These are phyloP conservation scores for Penicillium janthinellum DNA, from an alignment of 2,329 filamentous ascomycete genomes.

Conservation along the genomic window DNA sequence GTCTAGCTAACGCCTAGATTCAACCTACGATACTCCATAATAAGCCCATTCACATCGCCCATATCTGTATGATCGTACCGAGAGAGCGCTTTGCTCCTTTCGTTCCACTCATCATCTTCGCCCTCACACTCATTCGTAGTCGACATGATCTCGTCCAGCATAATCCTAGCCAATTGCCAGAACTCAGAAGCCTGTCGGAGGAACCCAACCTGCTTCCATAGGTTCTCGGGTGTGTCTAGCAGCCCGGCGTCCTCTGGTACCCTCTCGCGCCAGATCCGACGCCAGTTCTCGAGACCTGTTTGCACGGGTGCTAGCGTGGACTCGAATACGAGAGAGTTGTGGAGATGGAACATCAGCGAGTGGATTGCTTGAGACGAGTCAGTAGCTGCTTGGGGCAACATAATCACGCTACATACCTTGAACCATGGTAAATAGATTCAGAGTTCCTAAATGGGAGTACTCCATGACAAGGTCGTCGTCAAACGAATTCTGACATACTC, in stretches of 20 bases:
- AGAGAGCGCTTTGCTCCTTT: background rate
- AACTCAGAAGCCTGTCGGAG: constrained; percentile 30
- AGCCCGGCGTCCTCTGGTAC: constrained; percentile 22
- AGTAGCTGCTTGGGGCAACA: background rate
- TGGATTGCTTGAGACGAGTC: constrained; percentile 19
- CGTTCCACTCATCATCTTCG: background rate
- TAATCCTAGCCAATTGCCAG: constrained; percentile 31
- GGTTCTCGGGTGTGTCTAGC: constrained; percentile 17
- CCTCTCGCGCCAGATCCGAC: constrained; percentile 27
- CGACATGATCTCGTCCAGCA: constrained; percentile 20
- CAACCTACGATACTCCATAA: constrained; percentile 28
- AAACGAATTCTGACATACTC: constrained; percentile 22
- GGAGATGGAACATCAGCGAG: constrained; percentile 27
- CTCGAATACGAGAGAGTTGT: constrained; percentile 30
- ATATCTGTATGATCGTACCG: constrained; percentile 31
- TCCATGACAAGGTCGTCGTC: constrained; percentile 15
- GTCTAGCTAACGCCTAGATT: constrained; percentile 18
- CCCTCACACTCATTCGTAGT: background rate
- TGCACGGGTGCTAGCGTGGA: constrained; percentile 25
- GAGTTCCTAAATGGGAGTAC: constrained; percentile 23
- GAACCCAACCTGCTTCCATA: constrained; percentile 34
- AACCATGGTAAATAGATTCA: constrained; percentile 30
- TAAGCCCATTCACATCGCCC: constrained; percentile 28
- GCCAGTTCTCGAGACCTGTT: constrained; percentile 32
- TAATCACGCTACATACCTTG: constrained; percentile 16